Base-by-base conservation (phyloP, 768 basidiomycete species). In the Suillus subalutaceus region DNA sequence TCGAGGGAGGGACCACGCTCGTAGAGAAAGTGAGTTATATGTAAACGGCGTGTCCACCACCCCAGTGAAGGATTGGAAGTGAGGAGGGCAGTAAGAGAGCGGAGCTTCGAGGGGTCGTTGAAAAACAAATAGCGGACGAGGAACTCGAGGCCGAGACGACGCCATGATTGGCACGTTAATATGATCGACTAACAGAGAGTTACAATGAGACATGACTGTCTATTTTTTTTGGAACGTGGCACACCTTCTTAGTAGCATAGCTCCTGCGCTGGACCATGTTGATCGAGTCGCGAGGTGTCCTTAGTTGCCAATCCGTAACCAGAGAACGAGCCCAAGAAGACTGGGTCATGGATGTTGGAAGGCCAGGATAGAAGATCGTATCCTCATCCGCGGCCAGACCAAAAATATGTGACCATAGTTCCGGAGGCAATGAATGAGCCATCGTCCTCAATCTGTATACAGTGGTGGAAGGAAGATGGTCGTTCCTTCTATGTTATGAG, bases 21-120 rank as follows among this genome's bases (percentile, higher is more conserved):
- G 38, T 71, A 72, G 64, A 81, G 80, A 74, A 84, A 86, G 10
- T 86, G 84, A 2, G 84, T 82, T 37, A 92, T 79, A 63, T 93
- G 91, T n/a, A 93, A 78, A n/a, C 90, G 82, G 41, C 83, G 83
- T 0, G 89, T 85, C 86, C 88, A 90, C 88, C 89, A 90, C 6
- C 90, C 90, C 1, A 89, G 76, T 0, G 85, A 83, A 0, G 84
- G 73, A 2, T 83, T 79, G 10, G 81, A 77, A 69, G 87, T 83
- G 23, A 92, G 79, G 53, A 84, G 79, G n/a, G 72, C 65, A 68
- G 84, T 85, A 9, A 91, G 79, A 0, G 79, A 76, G 30, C 84
- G 77, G 4, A 93, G 75, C 62, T 86, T 86, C 16, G 78, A 71
- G 7, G 89, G 87, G 52, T 87, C 80, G 67, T 85, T 84, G 74